A percentile compares a stretch with the other conserved stretches of the same genome.
Conservation (phyloP, 2,329 filamentous ascomycete genomes). For the Calonectria multiphialidica region DNA sequence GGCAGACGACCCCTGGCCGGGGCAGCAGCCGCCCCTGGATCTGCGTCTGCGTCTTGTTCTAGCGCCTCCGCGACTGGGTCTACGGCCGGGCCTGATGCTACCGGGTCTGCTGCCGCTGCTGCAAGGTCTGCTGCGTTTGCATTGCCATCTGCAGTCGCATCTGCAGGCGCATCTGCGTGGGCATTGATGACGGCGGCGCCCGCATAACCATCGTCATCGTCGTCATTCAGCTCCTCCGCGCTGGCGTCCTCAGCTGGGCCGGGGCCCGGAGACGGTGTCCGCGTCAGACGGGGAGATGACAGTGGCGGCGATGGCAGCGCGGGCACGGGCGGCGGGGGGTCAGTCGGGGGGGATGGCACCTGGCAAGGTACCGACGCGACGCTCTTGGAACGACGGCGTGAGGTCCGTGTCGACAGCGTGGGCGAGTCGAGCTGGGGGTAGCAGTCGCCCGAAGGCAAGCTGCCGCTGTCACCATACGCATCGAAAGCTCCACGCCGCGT, state of each 20-base stretch:
- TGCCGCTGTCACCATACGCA: constrained; percentile 37
- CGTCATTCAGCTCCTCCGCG: not conserved
- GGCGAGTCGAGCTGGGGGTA: constrained; percentile 42
- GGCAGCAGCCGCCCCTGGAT: not conserved
- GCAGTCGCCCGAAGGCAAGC: constrained; percentile 33
- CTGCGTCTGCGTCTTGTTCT: constrained; percentile 1
- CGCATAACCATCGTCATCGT: not conserved
- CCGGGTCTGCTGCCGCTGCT: not conserved
- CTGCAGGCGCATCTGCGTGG: not conserved
- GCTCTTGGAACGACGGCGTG: constrained; percentile 44
- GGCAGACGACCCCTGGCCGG: constrained; percentile 22
- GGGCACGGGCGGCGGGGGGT: constrained; percentile 7
- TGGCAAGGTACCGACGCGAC: constrained; percentile 28
- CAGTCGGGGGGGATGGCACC: constrained; percentile 20
- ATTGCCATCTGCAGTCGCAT: not conserved
- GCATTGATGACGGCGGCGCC: not conserved
- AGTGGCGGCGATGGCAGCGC: constrained; percentile 21
- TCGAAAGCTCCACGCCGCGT: constrained; percentile 43
- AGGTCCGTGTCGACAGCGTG: constrained; percentile 17
- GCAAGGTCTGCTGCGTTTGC: not conserved
- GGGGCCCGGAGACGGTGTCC: not conserved
- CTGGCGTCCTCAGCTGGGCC: not conserved
- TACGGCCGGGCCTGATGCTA: not conserved
- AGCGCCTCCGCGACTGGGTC: not conserved
- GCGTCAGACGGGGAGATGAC: not conserved